phyloP scores from a whole-genome alignment of 2,329 filamentous ascomycete species.

The Zarea fungicola region DNA sequence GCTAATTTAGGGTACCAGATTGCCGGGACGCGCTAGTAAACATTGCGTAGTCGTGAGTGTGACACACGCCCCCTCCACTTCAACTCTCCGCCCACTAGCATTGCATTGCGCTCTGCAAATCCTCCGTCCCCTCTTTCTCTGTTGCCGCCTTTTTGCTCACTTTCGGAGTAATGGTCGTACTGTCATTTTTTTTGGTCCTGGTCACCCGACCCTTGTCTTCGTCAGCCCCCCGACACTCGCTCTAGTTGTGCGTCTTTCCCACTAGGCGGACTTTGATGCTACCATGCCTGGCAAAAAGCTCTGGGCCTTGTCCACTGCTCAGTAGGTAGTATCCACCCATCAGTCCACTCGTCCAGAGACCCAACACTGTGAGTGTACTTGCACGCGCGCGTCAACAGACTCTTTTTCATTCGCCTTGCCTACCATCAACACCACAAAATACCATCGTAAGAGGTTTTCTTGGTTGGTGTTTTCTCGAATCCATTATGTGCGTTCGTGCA shows the following conservation, averaged over 20 bases:
- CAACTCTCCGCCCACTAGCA: neutral
- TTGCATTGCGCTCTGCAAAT: neutral
- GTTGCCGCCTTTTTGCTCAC: too few relatives aligned
- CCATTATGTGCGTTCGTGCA: neutral
- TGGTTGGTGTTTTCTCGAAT: too few relatives aligned
- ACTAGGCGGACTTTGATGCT: too few relatives aligned
- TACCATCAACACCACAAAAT: neutral
- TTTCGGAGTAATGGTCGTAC: too few relatives aligned
- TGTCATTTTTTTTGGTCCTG: neutral
- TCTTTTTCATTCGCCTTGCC: slow-evolving; percentile 3
- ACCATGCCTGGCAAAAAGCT: too few relatives aligned
- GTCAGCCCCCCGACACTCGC: neutral
- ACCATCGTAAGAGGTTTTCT: neutral
- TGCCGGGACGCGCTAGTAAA: slow-evolving; percentile 32
- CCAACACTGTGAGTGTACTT: neutral
- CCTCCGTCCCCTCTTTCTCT: neutral
- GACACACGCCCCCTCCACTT: slow-evolving; percentile 7
- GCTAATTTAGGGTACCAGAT: slow-evolving; percentile 29
- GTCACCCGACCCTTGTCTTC: neutral
- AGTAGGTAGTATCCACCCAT: too few relatives aligned
- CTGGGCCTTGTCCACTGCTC: neutral
- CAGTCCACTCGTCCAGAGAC: too few relatives aligned
- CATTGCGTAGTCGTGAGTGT: neutral
- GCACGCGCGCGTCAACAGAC: slow-evolving; percentile 7
- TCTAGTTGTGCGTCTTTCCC: too few relatives aligned